These are phyloP conservation scores for Clavispora asparagi DNA, from an alignment of 805 yeast genomes.

Conservation along the genomic window DNA sequence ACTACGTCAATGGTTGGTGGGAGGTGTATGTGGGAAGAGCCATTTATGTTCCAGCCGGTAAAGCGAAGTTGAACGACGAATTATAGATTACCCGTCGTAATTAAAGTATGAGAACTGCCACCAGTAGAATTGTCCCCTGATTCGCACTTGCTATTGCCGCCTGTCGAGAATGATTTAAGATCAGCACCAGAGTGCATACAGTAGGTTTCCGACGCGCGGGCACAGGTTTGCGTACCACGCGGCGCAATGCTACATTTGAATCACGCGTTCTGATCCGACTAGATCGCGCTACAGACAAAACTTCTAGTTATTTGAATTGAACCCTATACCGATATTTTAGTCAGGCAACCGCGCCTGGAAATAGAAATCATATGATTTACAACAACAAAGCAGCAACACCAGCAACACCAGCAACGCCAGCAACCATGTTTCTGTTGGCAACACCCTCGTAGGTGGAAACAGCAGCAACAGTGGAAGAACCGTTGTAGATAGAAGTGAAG, in stretches of 20 bases:
- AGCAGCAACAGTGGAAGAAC: slow-evolving; percentile 18
- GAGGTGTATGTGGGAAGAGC: slow-evolving; percentile 63
- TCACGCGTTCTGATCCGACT: not conserved
- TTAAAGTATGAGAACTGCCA: not conserved
- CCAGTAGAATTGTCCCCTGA: not conserved
- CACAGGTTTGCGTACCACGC: not conserved
- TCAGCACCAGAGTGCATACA: not conserved
- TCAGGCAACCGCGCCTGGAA: not conserved
- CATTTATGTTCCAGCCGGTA: slow-evolving; percentile 12
- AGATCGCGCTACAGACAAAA: not conserved
- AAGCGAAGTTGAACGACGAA: slow-evolving; percentile 9
- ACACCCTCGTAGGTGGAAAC: slow-evolving; percentile 26
- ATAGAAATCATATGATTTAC: slow-evolving; percentile 4
- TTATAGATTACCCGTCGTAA: slow-evolving; percentile 5
- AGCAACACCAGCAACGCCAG: slow-evolving; percentile 37
- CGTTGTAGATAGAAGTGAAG: slow-evolving; percentile 26
- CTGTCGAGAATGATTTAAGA: too few relatives aligned
- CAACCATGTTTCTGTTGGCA: slow-evolving; percentile 24
- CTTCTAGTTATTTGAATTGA: not conserved
- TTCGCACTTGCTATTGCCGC: too few relatives aligned
- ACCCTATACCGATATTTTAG: not conserved
- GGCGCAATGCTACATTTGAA: not conserved
- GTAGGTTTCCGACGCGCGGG: not conserved
- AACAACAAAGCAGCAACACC: slow-evolving; percentile 37
- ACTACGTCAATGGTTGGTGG: slow-evolving; percentile 59